Conservation (phyloP, 2,329 filamentous ascomycete genomes). For the Ceratocystis lukuohia region DNA sequence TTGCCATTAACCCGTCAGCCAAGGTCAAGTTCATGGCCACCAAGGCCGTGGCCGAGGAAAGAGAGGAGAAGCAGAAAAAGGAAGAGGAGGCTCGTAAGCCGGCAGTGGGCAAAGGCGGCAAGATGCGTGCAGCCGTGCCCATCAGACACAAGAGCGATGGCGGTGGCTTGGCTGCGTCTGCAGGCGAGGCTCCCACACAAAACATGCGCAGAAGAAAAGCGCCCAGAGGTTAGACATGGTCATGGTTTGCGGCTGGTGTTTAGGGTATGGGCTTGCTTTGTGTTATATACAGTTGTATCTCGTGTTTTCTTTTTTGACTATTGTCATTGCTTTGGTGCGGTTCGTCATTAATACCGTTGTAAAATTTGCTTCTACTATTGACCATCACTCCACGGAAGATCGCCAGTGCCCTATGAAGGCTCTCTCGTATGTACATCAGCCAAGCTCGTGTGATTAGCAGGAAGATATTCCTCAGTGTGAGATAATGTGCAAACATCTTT, state of each 20-base stretch:
- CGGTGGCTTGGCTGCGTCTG: conserved; percentile 9
- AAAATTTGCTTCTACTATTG: not conserved
- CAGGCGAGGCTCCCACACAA: not conserved
- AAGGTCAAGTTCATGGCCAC: conserved; percentile 19
- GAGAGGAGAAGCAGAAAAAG: conserved; percentile 32
- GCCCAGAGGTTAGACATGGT: conserved; percentile 13
- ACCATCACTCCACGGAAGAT: not conserved
- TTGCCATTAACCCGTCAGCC: conserved; percentile 78
- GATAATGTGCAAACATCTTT: not conserved
- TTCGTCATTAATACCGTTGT: not conserved
- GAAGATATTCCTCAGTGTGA: not conserved
- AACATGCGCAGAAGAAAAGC: conserved; percentile 19
- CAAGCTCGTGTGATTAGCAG: not conserved
- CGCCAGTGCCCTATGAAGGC: not conserved
- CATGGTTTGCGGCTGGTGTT: conserved; percentile 11
- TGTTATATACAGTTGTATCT: conserved; percentile 6
- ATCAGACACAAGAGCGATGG: conserved; percentile 19
- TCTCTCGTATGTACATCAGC: not conserved
- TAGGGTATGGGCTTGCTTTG: conserved; percentile 10
- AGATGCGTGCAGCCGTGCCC: conserved; percentile 16
- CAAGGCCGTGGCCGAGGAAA: conserved; percentile 25
- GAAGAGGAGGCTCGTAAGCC: conserved; percentile 21
- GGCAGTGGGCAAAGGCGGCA: conserved; percentile 13
- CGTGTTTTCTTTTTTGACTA: not conserved
- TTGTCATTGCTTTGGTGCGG: not conserved